Conservation (phyloP, 129 eudicot species). For the Flaveria brownii region DNA sequence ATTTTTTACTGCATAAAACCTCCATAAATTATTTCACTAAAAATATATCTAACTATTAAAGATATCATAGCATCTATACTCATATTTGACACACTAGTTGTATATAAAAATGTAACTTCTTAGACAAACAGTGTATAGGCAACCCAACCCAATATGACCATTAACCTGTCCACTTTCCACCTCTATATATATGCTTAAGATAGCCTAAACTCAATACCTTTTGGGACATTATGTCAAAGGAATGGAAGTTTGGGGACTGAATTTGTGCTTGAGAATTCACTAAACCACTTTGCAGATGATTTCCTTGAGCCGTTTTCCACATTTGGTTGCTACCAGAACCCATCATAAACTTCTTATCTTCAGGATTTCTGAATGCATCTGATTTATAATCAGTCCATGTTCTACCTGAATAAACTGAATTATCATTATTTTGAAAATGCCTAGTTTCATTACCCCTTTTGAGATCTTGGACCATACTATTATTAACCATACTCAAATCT, state of each 20-base stretch:
- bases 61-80: background rate
- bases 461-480: slow-evolving; percentile 37
- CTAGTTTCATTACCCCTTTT: slow-evolving; percentile 43
- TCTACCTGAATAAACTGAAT: slow-evolving; percentile 39
- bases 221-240: slow-evolving; percentile 52
- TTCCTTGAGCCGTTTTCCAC: slow-evolving; percentile 53
- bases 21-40: background rate
- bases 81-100: background rate
- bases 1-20: background rate
- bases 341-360: slow-evolving; percentile 47
- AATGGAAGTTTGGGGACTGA: slow-evolving; percentile 53
- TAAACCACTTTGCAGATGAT: slow-evolving; percentile 52
- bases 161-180: background rate
- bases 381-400: slow-evolving; percentile 47
- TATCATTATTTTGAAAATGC: slow-evolving; percentile 38
- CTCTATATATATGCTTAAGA: slow-evolving; percentile 5
- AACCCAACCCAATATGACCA: background rate
- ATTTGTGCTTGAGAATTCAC: slow-evolving; percentile 45
- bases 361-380: slow-evolving; percentile 46
- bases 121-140: background rate
- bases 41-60: background rate
- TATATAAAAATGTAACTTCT: background rate
- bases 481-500: slow-evolving; percentile 41
- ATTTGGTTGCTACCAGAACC: slow-evolving; percentile 53
- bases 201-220: slow-evolving; percentile 47